A percentile compares a stretch with the other conserved stretches of the same genome.
phyloP scores from a whole-genome alignment of 805 yeast species.

The Zygosaccharomyces rouxii region DNA sequence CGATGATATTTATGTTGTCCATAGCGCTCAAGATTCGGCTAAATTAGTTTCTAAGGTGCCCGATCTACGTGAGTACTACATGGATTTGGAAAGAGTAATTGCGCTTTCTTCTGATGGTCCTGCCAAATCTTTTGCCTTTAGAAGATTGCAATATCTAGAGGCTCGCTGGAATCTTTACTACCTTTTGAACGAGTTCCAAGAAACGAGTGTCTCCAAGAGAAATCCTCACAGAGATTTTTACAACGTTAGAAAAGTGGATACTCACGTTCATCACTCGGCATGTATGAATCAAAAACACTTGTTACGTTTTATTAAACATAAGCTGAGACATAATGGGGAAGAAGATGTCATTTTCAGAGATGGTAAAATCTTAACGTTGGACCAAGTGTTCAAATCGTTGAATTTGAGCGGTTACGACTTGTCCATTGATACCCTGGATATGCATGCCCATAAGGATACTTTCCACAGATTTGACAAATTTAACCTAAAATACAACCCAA shows the following conservation, averaged over 20 bases:
- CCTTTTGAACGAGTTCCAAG: conserved; percentile 87
- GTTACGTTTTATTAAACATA: conserved; percentile 88
- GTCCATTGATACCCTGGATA: conserved; percentile 93
- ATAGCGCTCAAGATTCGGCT: conserved; percentile 33
- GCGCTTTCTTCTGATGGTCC: conserved; percentile 90
- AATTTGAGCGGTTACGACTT: conserved; percentile 90
- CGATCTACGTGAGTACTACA: conserved; percentile 76
- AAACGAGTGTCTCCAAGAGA: conserved; percentile 79
- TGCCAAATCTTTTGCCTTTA: conserved; percentile 90
- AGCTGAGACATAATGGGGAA: conserved; percentile 78
- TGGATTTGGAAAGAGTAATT: conserved; percentile 73
- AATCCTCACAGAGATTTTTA: conserved; percentile 86
- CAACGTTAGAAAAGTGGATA: conserved; percentile 46
- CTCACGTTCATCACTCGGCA: conserved; percentile 98
- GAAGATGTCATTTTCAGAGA: conserved; percentile 94
- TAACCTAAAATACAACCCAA: conserved; percentile 94
- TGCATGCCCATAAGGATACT: conserved; percentile 99
- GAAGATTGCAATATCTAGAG: conserved; percentile 87
- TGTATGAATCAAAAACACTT: conserved; percentile 98
- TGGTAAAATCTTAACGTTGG: conserved; percentile 77
- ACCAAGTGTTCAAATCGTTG: conserved; percentile 87
- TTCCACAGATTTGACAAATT: conserved; percentile 97
- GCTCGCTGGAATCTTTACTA: conserved; percentile 94
- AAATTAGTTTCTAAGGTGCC: conserved; percentile 59
- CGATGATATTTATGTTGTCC: conserved; percentile 69